Evolutionary conservation across 2,329 filamentous ascomycete genomes (phyloP).

Genomic region (Penicillium sp.): DNA sequence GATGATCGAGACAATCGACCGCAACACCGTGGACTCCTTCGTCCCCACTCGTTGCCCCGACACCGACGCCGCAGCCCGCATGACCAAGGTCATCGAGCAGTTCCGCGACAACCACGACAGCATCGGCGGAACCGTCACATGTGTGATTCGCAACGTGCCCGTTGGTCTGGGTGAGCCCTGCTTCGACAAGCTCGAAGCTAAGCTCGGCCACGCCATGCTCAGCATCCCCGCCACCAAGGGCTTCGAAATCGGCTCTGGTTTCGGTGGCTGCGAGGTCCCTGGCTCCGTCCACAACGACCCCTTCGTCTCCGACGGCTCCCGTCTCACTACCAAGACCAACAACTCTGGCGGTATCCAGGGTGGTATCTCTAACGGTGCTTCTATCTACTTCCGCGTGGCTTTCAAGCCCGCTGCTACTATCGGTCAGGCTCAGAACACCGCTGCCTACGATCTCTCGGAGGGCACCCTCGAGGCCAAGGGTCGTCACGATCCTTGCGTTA

Average conservation of each 20-base stretch:
- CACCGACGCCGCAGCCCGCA: constrained; percentile 61
- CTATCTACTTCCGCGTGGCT: constrained; percentile 89
- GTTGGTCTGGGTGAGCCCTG: constrained; percentile 87
- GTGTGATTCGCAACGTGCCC: constrained; percentile 84
- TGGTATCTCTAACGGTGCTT: constrained; percentile 89
- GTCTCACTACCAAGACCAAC: constrained; percentile 85
- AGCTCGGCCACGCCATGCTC: constrained; percentile 89
- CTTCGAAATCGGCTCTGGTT: constrained; percentile 93
- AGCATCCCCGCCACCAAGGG: constrained; percentile 93
- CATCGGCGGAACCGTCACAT: constrained; percentile 93
- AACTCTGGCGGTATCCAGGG: constrained; percentile 95
- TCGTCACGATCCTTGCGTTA: constrained; percentile 89
- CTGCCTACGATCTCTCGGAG: constrained; percentile 72
- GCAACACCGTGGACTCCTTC: constrained; percentile 76
- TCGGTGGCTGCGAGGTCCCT: constrained; percentile 79
- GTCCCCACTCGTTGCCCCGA: constrained; percentile 88
- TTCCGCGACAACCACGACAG: constrained; percentile 80
- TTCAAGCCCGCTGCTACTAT: constrained; percentile 98
- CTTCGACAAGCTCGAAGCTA: constrained; percentile 94
- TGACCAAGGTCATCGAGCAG: constrained; percentile 77
- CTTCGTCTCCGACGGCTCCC: constrained; percentile 62
- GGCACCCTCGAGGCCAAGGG: constrained; percentile 89
- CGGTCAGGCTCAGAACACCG: constrained; percentile 80
- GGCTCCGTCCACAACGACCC: constrained; percentile 92
- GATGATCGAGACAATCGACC: constrained; percentile 70